Base-by-base conservation (phyloP, 768 basidiomycete genomes). In the Amanita rimosa region DNA sequence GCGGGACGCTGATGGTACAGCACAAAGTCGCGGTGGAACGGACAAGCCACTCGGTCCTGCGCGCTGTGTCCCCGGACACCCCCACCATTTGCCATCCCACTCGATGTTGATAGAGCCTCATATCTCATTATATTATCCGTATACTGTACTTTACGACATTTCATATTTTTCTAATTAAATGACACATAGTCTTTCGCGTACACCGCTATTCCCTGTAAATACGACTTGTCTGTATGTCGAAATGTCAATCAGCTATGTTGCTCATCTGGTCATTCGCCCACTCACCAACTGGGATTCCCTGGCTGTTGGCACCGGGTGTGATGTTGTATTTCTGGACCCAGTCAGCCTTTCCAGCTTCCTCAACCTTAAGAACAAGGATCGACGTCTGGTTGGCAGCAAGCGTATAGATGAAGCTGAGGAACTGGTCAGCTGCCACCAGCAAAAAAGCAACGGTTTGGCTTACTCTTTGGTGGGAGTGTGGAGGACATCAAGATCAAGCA, bases 1-100 rank as follows among this genome's bases (percentile, higher is more conserved):
- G 49, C 13, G 52, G 42, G 52, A 34, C 40, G 48, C 43, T 49
- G 49, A 50, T 48, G 48, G 44, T 52, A 53, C 46, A 44, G 48
- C 49, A 50, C 47, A 53, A 52, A 56, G 51, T 50, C 49, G 44
- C 44, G 50, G 52, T 31, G 35, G 48, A 27, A 49, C 50, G 36
- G 49, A 41, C 43, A 48, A 44, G 38, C 38, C 21, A 39, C 10
- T 39, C 38, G 38, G 38, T 36, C 45, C 39, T 42, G 29, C 31
- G 31, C 37, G 38, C 47, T 26, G 14, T 16, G 46, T 48, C 38
- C 38, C 38, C 47, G 26, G 35, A 48, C 38, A 48, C 47, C 37
- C 26, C 37, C 16, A 24, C 45, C 22, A 7, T 31, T 22, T 42
- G 27, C 45, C 31, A 31, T 31, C 31, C n/a, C 6, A 4, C 27